A percentile compares a stretch with the other conserved stretches of the same genome.
Evolutionary conservation across 1,139 yeast genomes (phyloP).

Genomic region (Debaryomycetaceae sp.): DNA sequence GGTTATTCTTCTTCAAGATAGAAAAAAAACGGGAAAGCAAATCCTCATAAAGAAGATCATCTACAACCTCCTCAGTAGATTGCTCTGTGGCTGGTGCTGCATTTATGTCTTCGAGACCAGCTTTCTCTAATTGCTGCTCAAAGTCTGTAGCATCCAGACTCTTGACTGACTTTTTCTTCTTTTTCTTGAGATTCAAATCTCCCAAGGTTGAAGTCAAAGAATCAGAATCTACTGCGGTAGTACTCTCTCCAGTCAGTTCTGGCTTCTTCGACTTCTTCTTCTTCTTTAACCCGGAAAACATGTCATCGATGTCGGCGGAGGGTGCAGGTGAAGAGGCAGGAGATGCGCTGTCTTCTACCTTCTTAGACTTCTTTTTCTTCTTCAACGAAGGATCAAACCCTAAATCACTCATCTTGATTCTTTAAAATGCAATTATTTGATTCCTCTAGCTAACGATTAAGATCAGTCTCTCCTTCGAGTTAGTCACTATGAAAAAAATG

Average conservation of each 20-base stretch:
- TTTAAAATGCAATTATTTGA: constrained; percentile 1
- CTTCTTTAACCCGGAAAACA: constrained; percentile 54
- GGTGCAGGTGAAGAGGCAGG: constrained; percentile 36
- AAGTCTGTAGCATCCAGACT: constrained; percentile 68
- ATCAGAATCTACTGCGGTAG: constrained; percentile 36
- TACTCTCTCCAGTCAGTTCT: constrained; percentile 29
- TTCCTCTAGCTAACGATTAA: neutral
- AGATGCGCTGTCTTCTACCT: constrained; percentile 38
- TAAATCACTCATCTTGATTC: constrained; percentile 47
- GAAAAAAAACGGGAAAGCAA: constrained; percentile 81
- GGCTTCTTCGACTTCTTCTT: constrained; percentile 50
- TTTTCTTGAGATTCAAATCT: constrained; percentile 76
- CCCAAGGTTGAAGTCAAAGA: constrained; percentile 64
- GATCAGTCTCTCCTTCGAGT: neutral
- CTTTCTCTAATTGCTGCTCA: constrained; percentile 85
- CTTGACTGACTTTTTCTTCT: constrained; percentile 74
- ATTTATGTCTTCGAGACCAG: constrained; percentile 68
- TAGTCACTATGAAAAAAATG: constrained; percentile 1
- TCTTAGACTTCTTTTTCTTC: constrained; percentile 78
- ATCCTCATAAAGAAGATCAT: constrained; percentile 73
- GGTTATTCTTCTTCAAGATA: constrained; percentile 87
- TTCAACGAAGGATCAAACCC: constrained; percentile 77
- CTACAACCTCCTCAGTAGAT: constrained; percentile 30
- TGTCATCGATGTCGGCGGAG: constrained; percentile 40
- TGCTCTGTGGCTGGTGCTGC: constrained; percentile 20